phyloP scores from a whole-genome alignment of 495 filamentous ascomycete species.

The Podospora pseudopauciseta region DNA sequence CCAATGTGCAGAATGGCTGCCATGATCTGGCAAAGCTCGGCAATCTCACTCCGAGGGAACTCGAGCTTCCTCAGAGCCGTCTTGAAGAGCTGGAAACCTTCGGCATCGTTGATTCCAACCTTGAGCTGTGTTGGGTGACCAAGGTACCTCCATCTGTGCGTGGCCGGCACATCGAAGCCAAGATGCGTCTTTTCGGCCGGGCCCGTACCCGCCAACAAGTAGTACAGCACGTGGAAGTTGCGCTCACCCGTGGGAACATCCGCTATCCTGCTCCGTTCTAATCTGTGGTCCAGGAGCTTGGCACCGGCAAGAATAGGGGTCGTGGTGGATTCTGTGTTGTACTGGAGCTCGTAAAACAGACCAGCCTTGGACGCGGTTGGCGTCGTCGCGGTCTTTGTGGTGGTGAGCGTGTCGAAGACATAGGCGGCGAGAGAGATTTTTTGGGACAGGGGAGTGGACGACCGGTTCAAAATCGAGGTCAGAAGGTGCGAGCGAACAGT shows the following conservation, averaged over 20 bases:
- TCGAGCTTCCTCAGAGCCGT: constrained; percentile 89
- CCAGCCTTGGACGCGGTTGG: constrained; percentile 94
- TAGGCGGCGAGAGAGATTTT: constrained; percentile 92
- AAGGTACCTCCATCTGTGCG: constrained; percentile 89
- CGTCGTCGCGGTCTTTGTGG: constrained; percentile 94
- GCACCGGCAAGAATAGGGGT: constrained; percentile 84
- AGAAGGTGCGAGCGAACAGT: constrained; percentile 86
- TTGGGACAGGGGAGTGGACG: constrained; percentile 84
- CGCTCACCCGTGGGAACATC: constrained; percentile 91
- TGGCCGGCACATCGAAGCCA: constrained; percentile 66
- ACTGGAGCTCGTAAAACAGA: constrained; percentile 92
- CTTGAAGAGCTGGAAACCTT: constrained; percentile 97
- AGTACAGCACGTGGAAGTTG: constrained; percentile 95
- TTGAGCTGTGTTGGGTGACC: constrained; percentile 96
- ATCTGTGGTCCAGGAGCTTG: constrained; percentile 86
- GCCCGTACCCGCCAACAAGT: constrained; percentile 88
- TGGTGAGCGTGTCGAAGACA: constrained; percentile 91
- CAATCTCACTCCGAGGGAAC: constrained; percentile 88
- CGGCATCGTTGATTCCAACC: constrained; percentile 90
- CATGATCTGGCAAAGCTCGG: constrained; percentile 91
- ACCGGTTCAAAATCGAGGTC: constrained; percentile 77
- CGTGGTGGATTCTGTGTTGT: constrained; percentile 79
- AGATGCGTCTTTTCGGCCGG: constrained; percentile 84
- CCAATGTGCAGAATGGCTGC: constrained; percentile 92
- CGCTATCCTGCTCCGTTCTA: constrained; percentile 87